Conservation (phyloP, 2,329 filamentous ascomycete genomes). For the Stachybotrys chartarum region DNA sequence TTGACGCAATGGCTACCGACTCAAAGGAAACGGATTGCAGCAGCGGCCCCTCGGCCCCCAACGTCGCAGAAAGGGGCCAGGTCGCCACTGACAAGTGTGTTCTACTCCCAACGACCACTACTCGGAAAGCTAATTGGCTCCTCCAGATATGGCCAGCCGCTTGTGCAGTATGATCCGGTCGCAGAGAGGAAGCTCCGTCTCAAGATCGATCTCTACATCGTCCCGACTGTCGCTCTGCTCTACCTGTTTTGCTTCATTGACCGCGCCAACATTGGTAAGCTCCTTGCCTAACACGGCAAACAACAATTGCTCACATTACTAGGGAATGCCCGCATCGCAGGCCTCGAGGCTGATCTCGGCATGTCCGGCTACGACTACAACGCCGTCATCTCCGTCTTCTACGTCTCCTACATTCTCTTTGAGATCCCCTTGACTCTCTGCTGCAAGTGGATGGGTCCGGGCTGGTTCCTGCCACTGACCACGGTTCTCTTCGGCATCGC, state of each 20-base stretch:
- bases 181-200: constrained; percentile 48
- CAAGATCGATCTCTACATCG: constrained; percentile 58
- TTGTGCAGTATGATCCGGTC: constrained; percentile 46
- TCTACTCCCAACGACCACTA: background rate
- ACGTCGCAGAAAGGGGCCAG: constrained; percentile 32
- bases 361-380: constrained; percentile 63
- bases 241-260: constrained; percentile 55
- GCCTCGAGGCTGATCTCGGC: constrained; percentile 54
- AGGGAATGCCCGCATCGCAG: constrained; percentile 64
- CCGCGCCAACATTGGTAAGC: constrained; percentile 56
- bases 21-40: background rate
- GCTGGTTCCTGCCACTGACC: constrained; percentile 60
- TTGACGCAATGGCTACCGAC: background rate
- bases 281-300: background rate
- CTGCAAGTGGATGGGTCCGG: constrained; percentile 66
- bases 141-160: constrained; percentile 38
- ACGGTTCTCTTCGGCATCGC: constrained; percentile 56
- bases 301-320: background rate
- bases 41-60: constrained; percentile 4
- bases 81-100: constrained; percentile 38
- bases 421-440: constrained; percentile 62
- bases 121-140: background rate
- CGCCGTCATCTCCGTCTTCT: constrained; percentile 59
- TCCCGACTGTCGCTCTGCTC: constrained; percentile 56
- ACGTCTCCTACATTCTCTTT: constrained; percentile 66